phyloP scores from a whole-genome alignment of 176 grass and related monocot species.

The Musa beccarii region DNA sequence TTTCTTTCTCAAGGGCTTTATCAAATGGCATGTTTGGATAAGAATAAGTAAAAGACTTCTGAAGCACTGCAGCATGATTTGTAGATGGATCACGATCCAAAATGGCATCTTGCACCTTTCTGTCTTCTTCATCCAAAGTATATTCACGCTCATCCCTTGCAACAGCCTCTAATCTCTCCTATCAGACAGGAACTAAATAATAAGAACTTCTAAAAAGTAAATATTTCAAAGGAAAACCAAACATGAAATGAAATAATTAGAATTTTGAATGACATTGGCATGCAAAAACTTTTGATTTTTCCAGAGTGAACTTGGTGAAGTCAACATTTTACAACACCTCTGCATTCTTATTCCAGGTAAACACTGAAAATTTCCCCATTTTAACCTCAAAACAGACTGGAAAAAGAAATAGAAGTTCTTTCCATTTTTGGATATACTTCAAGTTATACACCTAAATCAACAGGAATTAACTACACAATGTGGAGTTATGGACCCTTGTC shows the following conservation, averaged over 20 bases:
- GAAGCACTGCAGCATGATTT: slow-evolving; percentile 56
- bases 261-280: neutral
- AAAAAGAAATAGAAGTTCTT: neutral
- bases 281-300: neutral
- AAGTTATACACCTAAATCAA: neutral
- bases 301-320: neutral
- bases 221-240: neutral
- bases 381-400: neutral
- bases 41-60: slow-evolving; percentile 81
- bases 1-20: slow-evolving; percentile 81
- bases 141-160: slow-evolving; percentile 92
- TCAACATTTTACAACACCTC: neutral
- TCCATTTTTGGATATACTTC: neutral
- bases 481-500: no score
- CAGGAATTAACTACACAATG: no score
- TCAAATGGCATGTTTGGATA: slow-evolving; percentile 91
- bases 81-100: slow-evolving; percentile 54
- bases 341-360: neutral
- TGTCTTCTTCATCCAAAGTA: slow-evolving; percentile 91
- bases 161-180: slow-evolving; percentile 82
- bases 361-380: neutral
- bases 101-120: slow-evolving; percentile 72
- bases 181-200: neutral
- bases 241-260: neutral
- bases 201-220: neutral